phyloP scores from a whole-genome alignment of 2,329 filamentous ascomycete species.

The Phoma sp. region DNA sequence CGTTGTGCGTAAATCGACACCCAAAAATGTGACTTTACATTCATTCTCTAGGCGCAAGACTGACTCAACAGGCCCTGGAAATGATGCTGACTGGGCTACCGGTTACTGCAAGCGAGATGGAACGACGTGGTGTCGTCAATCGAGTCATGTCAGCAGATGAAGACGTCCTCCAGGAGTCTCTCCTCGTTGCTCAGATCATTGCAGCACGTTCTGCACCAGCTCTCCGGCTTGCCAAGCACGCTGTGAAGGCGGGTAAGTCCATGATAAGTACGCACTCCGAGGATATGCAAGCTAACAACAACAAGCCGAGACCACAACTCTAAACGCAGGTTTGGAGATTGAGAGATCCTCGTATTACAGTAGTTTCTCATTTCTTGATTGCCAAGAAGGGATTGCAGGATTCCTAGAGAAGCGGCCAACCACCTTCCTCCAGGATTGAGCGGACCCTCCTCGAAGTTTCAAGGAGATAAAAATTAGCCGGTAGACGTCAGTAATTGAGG shows the following conservation, averaged over 20 bases:
- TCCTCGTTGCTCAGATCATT: conserved; percentile 49
- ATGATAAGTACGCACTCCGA: neutral
- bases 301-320: conserved; percentile 52
- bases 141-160: conserved; percentile 43
- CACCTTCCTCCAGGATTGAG: conserved; percentile 22
- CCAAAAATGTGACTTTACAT: conserved; percentile 7
- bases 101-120: conserved; percentile 47
- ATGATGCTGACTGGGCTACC: conserved; percentile 52
- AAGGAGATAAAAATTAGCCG: neutral
- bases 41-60: conserved; percentile 5
- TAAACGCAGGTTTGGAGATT: conserved; percentile 51
- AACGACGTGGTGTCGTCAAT: conserved; percentile 52
- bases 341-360: conserved; percentile 44
- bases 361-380: conserved; percentile 49
- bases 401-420: conserved; percentile 51
- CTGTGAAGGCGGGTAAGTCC: conserved; percentile 50
- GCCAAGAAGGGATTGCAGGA: conserved; percentile 51
- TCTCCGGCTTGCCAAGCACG: conserved; percentile 53
- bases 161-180: conserved; percentile 49
- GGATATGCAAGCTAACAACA: conserved; percentile 23
- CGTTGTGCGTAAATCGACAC: conserved; percentile 11
- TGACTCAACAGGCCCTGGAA: conserved; percentile 51
- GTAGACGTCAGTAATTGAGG: neutral
- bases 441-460: neutral
- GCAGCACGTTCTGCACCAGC: conserved; percentile 52